Percentiles rank a stretch among this genome's conserved stretches.
Evolutionary conservation across 306 rosid species (phyloP).

Genomic region (Medicago ruthenica): DNA sequence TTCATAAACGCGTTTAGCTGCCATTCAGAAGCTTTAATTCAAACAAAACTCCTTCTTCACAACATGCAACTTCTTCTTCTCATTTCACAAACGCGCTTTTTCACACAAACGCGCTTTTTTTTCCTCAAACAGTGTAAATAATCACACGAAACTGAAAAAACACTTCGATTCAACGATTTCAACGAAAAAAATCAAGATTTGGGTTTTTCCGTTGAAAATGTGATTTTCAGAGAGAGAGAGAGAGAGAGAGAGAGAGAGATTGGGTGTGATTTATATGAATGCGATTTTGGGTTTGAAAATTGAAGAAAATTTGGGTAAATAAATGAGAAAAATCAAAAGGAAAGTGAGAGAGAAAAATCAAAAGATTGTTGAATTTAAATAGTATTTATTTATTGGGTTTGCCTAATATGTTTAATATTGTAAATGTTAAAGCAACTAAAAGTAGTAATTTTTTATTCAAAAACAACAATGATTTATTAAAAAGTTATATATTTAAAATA

Average conservation of each 20-base stretch:
- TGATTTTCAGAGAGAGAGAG: slow-evolving; percentile 26
- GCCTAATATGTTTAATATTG: too few relatives aligned
- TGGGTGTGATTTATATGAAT: slow-evolving; percentile 39
- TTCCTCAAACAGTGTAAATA: slow-evolving; percentile 26
- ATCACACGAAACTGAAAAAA: slow-evolving; percentile 30
- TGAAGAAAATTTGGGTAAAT: slow-evolving; percentile 19
- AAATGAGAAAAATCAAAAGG: too few relatives aligned
- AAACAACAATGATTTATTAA: too few relatives aligned
- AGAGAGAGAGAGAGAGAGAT: slow-evolving; percentile 4
- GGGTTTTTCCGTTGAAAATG: slow-evolving; percentile 38
- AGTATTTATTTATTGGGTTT: too few relatives aligned
- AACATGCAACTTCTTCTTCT: slow-evolving; percentile 48
- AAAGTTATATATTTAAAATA: too few relatives aligned
- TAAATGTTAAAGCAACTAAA: too few relatives aligned
- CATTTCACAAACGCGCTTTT: slow-evolving; percentile 44
- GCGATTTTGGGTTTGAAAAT: slow-evolving; percentile 47
- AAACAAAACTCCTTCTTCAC: slow-evolving; percentile 19
- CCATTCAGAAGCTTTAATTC: slow-evolving; percentile 56
- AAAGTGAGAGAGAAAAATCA: neutral
- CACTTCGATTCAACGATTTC: slow-evolving; percentile 42
- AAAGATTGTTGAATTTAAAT: neutral
- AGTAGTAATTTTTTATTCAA: too few relatives aligned
- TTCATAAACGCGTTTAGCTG: slow-evolving; percentile 81
- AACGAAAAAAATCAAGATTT: slow-evolving; percentile 13
- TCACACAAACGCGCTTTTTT: slow-evolving; percentile 15